Conservation (phyloP, 192 early-diverging fungal species). For the Fimicolochytrium jonesii region DNA sequence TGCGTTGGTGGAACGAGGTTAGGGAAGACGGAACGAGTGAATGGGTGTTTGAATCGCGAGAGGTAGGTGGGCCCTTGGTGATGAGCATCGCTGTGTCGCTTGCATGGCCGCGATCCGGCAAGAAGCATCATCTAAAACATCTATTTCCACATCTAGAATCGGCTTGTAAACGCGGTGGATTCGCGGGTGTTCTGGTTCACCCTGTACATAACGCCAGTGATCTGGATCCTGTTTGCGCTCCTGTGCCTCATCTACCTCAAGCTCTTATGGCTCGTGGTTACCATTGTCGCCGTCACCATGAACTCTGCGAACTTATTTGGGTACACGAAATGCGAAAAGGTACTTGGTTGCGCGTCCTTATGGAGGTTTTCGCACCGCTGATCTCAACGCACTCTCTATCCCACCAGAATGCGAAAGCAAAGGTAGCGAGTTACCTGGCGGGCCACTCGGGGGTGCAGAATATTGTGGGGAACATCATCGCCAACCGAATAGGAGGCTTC, state of each 20-base stretch:
- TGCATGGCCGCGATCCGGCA: too few relatives aligned
- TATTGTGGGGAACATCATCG: slow-evolving; percentile 34
- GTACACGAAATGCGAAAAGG: slow-evolving; percentile 94
- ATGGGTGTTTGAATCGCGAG: slow-evolving; percentile 94
- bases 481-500: slow-evolving; percentile 34
- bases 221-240: slow-evolving; percentile 84
- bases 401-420: slow-evolving; percentile 44
- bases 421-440: slow-evolving; percentile 30
- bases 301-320: slow-evolving; percentile 91
- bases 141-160: too few relatives aligned
- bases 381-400: too few relatives aligned
- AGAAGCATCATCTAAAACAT: too few relatives aligned
- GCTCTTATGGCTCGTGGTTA: slow-evolving; percentile 80
- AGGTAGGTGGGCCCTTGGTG: slow-evolving; percentile 62
- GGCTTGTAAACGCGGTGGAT: slow-evolving; percentile 77
- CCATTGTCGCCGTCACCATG: slow-evolving; percentile 78
- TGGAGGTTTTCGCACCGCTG: too few relatives aligned
- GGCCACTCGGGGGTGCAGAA: slow-evolving; percentile 25
- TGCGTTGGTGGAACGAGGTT: slow-evolving; percentile 99
- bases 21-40: slow-evolving; percentile 89
- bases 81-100: too few relatives aligned
- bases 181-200: slow-evolving; percentile 90
- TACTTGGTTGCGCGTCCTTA: slow-evolving; percentile 9
- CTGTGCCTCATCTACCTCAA: slow-evolving; percentile 67
- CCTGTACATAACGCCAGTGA: slow-evolving; percentile 76